Evolutionary conservation across 2,329 filamentous ascomycete genomes (phyloP).

Genomic region (Trichoderma cornu-damae): DNA sequence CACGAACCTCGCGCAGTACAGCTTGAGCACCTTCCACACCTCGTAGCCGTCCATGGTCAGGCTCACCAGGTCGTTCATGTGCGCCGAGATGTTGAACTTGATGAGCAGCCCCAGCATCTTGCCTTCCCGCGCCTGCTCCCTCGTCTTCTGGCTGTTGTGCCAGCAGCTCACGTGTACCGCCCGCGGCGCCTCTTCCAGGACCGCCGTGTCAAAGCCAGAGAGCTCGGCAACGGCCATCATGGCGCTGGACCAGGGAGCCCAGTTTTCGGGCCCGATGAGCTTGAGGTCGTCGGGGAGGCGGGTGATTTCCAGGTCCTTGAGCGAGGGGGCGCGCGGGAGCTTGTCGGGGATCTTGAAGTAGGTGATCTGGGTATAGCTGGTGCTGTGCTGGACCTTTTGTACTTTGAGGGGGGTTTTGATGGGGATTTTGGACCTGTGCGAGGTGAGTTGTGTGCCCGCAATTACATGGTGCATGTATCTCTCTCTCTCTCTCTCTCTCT

Average conservation of each 20-base stretch:
- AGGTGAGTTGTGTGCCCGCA: too few species aligned
- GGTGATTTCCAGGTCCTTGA: constrained; percentile 7
- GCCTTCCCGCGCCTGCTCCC: background rate
- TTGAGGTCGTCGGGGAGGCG: constrained; percentile 15
- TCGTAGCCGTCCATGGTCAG: constrained; percentile 16
- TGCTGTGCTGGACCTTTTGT: background rate
- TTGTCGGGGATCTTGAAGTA: constrained; percentile 18
- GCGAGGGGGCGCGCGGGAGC: background rate
- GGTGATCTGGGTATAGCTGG: constrained; percentile 9
- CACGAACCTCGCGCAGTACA: constrained; percentile 15
- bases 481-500: too few species aligned
- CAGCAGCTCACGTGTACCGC: constrained; percentile 7
- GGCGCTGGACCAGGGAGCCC: constrained; percentile 14
- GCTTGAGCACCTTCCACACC: constrained; percentile 10
- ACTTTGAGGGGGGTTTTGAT: background rate
- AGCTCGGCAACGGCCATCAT: constrained; percentile 17
- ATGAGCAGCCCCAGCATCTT: constrained; percentile 16
- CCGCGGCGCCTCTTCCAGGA: background rate
- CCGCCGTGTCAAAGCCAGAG: constrained; percentile 11
- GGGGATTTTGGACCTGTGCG: constrained; percentile 3
- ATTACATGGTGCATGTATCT: too few species aligned
- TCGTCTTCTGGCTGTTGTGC: constrained; percentile 6
- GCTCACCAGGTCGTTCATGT: constrained; percentile 16
- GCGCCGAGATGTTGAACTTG: constrained; percentile 15
- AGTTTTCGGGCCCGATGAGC: constrained; percentile 15